phyloP scores from a whole-genome alignment of 352 stramenopile genomes.

The Phytophthora nicotianae region DNA sequence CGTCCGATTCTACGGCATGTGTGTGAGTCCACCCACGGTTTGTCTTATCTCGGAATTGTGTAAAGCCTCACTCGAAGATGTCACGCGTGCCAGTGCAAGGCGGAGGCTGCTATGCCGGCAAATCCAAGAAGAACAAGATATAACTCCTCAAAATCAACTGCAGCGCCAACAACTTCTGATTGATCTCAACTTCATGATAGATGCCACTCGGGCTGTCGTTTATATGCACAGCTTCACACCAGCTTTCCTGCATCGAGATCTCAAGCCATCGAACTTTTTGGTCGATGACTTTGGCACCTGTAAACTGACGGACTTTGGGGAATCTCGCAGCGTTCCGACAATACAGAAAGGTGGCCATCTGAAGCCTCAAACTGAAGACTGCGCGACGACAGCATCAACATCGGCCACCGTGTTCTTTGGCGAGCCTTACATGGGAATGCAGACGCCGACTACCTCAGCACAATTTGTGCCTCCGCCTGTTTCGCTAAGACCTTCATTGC shows the following conservation, averaged over 20 bases:
- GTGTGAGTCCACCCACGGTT: constrained; percentile 75
- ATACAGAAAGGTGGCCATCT: constrained; percentile 19
- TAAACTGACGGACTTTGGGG: constrained; percentile 69
- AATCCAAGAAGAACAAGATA: constrained; percentile 13
- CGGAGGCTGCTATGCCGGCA: constrained; percentile 18
- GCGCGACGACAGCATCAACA: constrained; percentile 21
- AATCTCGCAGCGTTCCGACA: constrained; percentile 50
- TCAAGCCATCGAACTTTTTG: constrained; percentile 75
- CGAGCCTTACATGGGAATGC: constrained; percentile 27
- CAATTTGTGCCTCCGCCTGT: constrained; percentile 21
- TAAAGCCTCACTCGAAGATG: constrained; percentile 47
- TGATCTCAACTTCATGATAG: constrained; percentile 71
- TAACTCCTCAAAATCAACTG: constrained; percentile 9
- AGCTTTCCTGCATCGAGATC: constrained; percentile 73
- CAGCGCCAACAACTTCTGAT: constrained; percentile 50
- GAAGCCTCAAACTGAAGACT: constrained; percentile 16
- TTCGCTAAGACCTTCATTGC: constrained; percentile 33
- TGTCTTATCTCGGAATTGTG: constrained; percentile 74
- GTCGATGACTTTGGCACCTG: constrained; percentile 51
- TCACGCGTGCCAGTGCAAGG: constrained; percentile 39
- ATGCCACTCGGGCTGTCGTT: constrained; percentile 61
- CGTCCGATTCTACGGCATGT: constrained; percentile 86
- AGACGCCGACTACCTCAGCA: constrained; percentile 23
- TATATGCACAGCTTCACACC: constrained; percentile 79
- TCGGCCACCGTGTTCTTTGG: constrained; percentile 25